phyloP scores from a whole-genome alignment of 2,329 filamentous ascomycete species.

The Calonectria naviculata region DNA sequence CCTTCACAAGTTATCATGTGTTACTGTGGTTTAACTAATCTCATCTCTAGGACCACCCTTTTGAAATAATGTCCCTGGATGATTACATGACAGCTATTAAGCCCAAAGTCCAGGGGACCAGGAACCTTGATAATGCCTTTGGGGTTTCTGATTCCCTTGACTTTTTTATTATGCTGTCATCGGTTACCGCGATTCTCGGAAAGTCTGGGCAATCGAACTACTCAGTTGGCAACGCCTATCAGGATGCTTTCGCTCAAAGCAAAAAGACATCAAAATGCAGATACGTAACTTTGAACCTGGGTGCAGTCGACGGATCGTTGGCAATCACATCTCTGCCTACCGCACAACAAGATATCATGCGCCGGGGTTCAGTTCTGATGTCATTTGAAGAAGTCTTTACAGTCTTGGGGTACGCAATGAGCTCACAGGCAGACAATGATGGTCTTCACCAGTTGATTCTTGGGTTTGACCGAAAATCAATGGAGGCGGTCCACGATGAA shows the following conservation, averaged over 20 bases:
- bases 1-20: neutral
- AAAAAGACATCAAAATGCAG: slow-evolving; percentile 13
- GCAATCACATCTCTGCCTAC: slow-evolving; percentile 20
- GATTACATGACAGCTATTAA: slow-evolving; percentile 22
- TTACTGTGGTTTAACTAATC: neutral
- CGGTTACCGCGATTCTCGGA: slow-evolving; percentile 24
- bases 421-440: slow-evolving; percentile 3
- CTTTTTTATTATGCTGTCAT: slow-evolving; percentile 32
- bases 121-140: slow-evolving; percentile 22
- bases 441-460: slow-evolving; percentile 16
- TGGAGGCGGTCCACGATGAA: slow-evolving; percentile 21
- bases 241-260: slow-evolving; percentile 22
- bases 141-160: slow-evolving; percentile 15
- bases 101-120: slow-evolving; percentile 28
- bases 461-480: slow-evolving; percentile 25
- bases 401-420: slow-evolving; percentile 21
- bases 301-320: slow-evolving; percentile 20
- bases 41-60: slow-evolving; percentile 13
- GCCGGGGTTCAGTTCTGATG: slow-evolving; percentile 22
- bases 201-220: neutral
- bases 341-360: slow-evolving; percentile 20
- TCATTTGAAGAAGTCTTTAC: slow-evolving; percentile 25
- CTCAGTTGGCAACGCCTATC: slow-evolving; percentile 23
- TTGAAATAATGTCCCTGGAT: slow-evolving; percentile 21
- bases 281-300: slow-evolving; percentile 25